These are phyloP conservation scores for Phaeophleospora eucalypticola DNA, from an alignment of 2,329 filamentous ascomycete genomes.

Conservation along the genomic window DNA sequence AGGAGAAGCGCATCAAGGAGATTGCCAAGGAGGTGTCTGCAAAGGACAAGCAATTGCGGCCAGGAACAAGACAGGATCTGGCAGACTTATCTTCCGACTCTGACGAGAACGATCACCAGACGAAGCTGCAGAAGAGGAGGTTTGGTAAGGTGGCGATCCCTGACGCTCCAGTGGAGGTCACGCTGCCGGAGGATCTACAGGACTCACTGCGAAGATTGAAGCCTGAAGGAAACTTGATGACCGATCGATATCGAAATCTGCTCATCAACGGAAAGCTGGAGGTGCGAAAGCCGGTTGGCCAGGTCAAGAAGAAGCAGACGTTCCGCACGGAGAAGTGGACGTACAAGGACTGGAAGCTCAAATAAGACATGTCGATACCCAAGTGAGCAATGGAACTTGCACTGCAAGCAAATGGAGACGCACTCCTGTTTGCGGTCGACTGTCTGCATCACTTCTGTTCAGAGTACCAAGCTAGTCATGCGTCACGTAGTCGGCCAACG, in stretches of 20 bases:
- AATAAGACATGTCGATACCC: too few relatives aligned
- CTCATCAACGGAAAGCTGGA: conserved; percentile 87
- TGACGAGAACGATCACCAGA: conserved; percentile 35
- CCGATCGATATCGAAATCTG: conserved; percentile 85
- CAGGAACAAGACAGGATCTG: conserved; percentile 3
- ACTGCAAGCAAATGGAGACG: too few relatives aligned
- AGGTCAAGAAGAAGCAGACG: conserved; percentile 75
- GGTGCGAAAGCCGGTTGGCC: conserved; percentile 70
- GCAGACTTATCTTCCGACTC: conserved; percentile 17
- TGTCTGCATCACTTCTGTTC: too few relatives aligned
- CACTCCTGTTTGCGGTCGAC: too few relatives aligned
- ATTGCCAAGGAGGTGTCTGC: conserved; percentile 62
- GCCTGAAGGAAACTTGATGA: conserved; percentile 91
- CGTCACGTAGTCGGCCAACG: conserved; percentile 12
- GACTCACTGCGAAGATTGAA: conserved; percentile 55
- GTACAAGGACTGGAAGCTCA: conserved; percentile 83
- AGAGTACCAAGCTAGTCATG: too few relatives aligned
- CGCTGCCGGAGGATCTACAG: conserved; percentile 48
- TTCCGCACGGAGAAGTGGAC: conserved; percentile 94
- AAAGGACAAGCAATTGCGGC: conserved; percentile 47
- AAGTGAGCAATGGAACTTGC: too few relatives aligned
- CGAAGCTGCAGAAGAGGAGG: conserved; percentile 60
- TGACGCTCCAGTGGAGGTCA: conserved; percentile 55
- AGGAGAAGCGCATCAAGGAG: conserved; percentile 67
- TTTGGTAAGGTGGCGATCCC: conserved; percentile 71